Base-by-base conservation (phyloP, 352 stramenopile species). In the Lagenidium giganteum region DNA sequence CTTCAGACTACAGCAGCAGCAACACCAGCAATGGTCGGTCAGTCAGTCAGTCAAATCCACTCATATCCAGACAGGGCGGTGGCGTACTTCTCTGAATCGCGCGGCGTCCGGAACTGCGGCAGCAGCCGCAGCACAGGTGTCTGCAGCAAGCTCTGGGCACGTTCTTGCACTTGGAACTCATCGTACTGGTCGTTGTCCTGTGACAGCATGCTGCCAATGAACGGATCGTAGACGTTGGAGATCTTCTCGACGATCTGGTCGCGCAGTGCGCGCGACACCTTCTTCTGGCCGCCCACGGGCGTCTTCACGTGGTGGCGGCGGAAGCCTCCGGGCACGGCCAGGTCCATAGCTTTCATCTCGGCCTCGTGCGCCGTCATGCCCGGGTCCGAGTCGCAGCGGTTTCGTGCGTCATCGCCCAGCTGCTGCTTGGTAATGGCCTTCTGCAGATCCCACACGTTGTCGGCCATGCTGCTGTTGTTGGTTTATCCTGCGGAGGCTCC, bases 101-200 rank as follows among this genome's bases (percentile, higher is more conserved):
- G 28, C 24, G 54, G 39, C 7, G 61, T 52, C n/a, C 60, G 67
- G 24, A 50, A 48, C 36, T 60, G 61, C 5, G 47, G 44, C 9
- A 48, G 53, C 30, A 65, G 36, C 14, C 50, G 47, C 3, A 75
- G 71, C 36, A 67, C 53, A 7, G 79, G 80, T 35, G 80, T 92
- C 53, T 85, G 60, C 17, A 92, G 61, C 42, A 92, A 43, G 44
- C 65, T 92, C 30, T 70, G 46, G 8, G 63, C 74, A 8, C 77
- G 75, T 32, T 88, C 70, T 20, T 87, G 51, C 5, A 83, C 67
- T 24, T 64, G 66, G 52, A 92, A 71, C 44, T 85, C 70, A 43
- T 89, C 77, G 54, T 80, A 92, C 26, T 68, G 47, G 52, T 92
- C 80, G 53, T 87, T 88, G 61, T 89, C 78, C 38, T 92, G 80